A percentile compares a stretch with the other conserved stretches of the same genome.
Conservation (phyloP, 352 stramenopile genomes). For the Phytophthora fragariaefolia region DNA sequence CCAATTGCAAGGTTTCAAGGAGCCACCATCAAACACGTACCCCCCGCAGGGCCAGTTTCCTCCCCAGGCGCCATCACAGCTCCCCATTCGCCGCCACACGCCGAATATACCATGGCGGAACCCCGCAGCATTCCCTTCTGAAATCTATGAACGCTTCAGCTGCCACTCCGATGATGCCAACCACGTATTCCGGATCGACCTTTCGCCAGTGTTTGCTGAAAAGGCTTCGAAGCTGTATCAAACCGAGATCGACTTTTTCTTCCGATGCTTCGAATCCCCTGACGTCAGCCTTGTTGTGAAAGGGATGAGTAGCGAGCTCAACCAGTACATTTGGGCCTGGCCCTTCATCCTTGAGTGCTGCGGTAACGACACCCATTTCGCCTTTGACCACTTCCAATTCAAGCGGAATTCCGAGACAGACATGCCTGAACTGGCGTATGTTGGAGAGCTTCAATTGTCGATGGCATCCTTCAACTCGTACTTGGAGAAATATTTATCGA, state of each 20-base stretch:
- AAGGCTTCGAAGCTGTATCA: conserved; percentile 60
- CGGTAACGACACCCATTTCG: conserved; percentile 68
- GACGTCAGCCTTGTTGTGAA: conserved; percentile 82
- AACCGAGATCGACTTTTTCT: conserved; percentile 73
- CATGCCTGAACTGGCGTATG: conserved; percentile 67
- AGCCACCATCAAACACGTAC: conserved; percentile 22
- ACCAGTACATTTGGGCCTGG: conserved; percentile 85
- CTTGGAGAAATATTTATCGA: conserved; percentile 77
- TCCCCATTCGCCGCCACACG: conserved; percentile 36
- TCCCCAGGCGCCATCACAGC: conserved; percentile 25
- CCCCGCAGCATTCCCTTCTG: conserved; percentile 49
- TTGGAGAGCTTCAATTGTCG: conserved; percentile 71
- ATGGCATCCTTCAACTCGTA: conserved; percentile 83
- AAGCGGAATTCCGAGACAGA: conserved; percentile 51
- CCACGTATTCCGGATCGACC: conserved; percentile 69
- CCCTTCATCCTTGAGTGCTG: conserved; percentile 84
- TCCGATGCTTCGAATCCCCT: conserved; percentile 77
- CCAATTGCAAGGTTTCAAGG: conserved; percentile 13
- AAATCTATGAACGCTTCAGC: conserved; percentile 62
- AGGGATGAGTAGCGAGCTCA: conserved; percentile 80
- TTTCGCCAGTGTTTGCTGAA: conserved; percentile 60
- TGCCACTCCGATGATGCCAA: conserved; percentile 66
- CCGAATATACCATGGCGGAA: conserved; percentile 65
- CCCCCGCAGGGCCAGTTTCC: conserved; percentile 21
- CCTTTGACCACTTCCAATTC: conserved; percentile 85